Conservation (phyloP, 805 yeast genomes). For the Candida lessepsii region DNA sequence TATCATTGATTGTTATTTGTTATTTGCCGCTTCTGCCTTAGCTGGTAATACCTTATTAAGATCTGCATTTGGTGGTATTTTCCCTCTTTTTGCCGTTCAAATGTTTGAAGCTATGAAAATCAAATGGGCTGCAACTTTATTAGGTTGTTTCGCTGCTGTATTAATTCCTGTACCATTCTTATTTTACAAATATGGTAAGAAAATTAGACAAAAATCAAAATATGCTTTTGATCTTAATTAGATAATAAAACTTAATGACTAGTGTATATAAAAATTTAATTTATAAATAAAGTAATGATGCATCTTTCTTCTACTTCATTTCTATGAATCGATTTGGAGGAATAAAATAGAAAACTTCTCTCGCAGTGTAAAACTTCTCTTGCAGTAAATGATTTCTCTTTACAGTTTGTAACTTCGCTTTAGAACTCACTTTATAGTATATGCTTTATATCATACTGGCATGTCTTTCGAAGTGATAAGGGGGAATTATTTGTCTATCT, state of each 20-base stretch:
- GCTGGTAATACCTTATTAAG: slow-evolving; percentile 64
- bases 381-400: too few relatives aligned
- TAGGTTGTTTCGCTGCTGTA: slow-evolving; percentile 52
- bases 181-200: slow-evolving; percentile 50
- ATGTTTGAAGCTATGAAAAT: slow-evolving; percentile 51
- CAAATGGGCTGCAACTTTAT: slow-evolving; percentile 54
- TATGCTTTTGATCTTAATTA: slow-evolving; percentile 13
- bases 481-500: too few relatives aligned
- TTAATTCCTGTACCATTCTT: slow-evolving; percentile 58
- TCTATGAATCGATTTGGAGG: too few relatives aligned
- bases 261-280: not conserved
- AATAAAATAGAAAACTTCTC: too few relatives aligned
- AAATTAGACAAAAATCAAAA: slow-evolving; percentile 20
- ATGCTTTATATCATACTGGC: too few relatives aligned
- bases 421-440: too few relatives aligned
- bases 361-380: too few relatives aligned
- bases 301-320: too few relatives aligned
- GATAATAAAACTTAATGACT: too few relatives aligned
- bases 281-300: too few relatives aligned
- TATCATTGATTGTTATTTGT: slow-evolving; percentile 57
- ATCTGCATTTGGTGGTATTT: slow-evolving; percentile 57
- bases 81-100: slow-evolving; percentile 57
- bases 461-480: too few relatives aligned
- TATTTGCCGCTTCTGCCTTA: slow-evolving; percentile 60
- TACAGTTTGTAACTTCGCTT: too few relatives aligned